phyloP scores from a whole-genome alignment of 2,329 filamentous ascomycete genomes.

The Xylariaceae sp. region DNA sequence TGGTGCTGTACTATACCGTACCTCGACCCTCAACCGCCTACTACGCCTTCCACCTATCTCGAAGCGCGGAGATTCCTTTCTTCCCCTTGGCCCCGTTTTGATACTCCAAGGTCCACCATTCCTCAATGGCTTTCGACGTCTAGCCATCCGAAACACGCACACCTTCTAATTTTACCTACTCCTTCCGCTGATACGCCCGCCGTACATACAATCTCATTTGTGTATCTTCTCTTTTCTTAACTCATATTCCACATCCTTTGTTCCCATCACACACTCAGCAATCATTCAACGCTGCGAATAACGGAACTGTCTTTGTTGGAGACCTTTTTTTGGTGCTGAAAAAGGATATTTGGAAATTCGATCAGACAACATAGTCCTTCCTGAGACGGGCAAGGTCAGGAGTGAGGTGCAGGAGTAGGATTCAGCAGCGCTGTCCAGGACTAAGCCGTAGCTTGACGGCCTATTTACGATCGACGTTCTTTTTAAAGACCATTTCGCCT shows the following conservation, averaged over 20 bases:
- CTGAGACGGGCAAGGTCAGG: constrained; percentile 32
- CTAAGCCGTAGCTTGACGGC: constrained; percentile 31
- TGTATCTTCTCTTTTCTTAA: constrained; percentile 27
- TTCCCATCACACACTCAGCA: constrained; percentile 10
- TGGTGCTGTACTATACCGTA: constrained; percentile 30
- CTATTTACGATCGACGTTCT: constrained; percentile 32
- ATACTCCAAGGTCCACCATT: constrained; percentile 27
- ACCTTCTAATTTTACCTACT: constrained; percentile 34
- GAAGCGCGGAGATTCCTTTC: constrained; percentile 18
- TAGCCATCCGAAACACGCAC: constrained; percentile 34
- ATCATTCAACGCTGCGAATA: constrained; percentile 12
- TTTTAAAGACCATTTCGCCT: constrained; percentile 30
- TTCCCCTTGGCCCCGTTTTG: constrained; percentile 31
- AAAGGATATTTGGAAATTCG: constrained; percentile 9
- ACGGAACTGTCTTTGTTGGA: constrained; percentile 12
- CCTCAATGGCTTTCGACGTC: constrained; percentile 35
- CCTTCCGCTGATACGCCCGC: constrained; percentile 27
- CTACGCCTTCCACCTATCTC: constrained; percentile 3
- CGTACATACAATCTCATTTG: constrained; percentile 26
- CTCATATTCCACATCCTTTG: neutral
- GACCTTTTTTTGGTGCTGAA: neutral
- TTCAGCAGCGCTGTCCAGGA: constrained; percentile 60
- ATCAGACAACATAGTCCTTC: constrained; percentile 17
- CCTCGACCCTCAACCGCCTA: constrained; percentile 20
- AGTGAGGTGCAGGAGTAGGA: constrained; percentile 45